A percentile compares a stretch with the other conserved stretches of the same genome.
Conservation (phyloP, 2,329 filamentous ascomycete species). For the Gremmenia infestans region DNA sequence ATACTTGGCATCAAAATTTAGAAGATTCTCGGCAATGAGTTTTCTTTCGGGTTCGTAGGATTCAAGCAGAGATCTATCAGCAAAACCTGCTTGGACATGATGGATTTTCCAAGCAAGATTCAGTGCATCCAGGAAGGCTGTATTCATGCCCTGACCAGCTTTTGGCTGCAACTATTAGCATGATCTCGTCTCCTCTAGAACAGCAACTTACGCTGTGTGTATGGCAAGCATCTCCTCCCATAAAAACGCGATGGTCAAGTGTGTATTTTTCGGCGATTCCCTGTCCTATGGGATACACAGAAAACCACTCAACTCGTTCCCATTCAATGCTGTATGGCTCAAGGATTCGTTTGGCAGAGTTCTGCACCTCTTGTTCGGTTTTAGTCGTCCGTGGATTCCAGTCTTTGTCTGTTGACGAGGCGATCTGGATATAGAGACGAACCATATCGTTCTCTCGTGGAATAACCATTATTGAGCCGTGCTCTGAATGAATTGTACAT, state of each 20-base stretch:
- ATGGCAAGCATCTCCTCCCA: constrained; percentile 74
- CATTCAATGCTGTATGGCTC: constrained; percentile 63
- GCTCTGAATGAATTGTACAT: constrained; percentile 68
- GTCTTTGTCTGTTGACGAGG: constrained; percentile 55
- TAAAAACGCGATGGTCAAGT: constrained; percentile 63
- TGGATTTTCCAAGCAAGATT: constrained; percentile 98
- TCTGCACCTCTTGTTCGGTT: constrained; percentile 58
- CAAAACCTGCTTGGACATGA: constrained; percentile 78
- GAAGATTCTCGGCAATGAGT: constrained; percentile 74
- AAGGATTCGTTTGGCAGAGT: constrained; percentile 59
- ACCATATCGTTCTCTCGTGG: constrained; percentile 66
- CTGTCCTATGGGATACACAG: constrained; percentile 72
- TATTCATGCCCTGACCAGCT: constrained; percentile 77
- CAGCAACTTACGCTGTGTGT: constrained; percentile 60
- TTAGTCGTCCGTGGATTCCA: constrained; percentile 59
- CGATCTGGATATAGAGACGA: constrained; percentile 64
- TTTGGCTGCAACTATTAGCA: constrained; percentile 62
- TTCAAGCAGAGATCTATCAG: constrained; percentile 66
- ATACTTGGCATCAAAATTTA: constrained; percentile 85
- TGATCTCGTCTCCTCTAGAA: constrained; percentile 34
- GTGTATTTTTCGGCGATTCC: constrained; percentile 66
- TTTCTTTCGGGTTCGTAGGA: constrained; percentile 88
- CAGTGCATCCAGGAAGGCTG: constrained; percentile 72
- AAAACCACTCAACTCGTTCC: constrained; percentile 68
- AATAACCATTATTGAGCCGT: constrained; percentile 76